Base-by-base conservation (phyloP, 2,329 filamentous ascomycete genomes). In the Scedosporium aurantiacum region DNA sequence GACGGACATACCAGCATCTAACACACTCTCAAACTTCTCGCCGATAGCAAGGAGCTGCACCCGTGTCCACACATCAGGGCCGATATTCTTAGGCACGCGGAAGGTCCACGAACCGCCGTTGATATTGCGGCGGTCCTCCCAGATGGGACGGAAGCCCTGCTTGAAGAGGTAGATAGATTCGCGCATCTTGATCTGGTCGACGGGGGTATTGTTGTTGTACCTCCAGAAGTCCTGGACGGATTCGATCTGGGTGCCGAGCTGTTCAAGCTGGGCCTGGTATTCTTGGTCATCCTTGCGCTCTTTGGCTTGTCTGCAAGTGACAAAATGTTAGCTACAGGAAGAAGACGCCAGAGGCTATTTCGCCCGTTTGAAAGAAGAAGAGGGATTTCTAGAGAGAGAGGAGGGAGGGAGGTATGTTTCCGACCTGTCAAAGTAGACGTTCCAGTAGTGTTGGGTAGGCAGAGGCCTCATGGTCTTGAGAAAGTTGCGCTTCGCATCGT, bases 41-140 rank as follows among this genome's bases (percentile, higher is more conserved):
- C 90, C 90, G 64, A 94, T 90, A 40, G 90, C 90, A 73, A 94
- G 80, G 70, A 93, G 77, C 76, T 91, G 84, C 64, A 96, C 81
- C 70, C 87, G 85, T 67, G 86, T 91, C 90, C 88, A 97, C 70
- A 90, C 88, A 68, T 87, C 87, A 2, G 85, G 82, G 5, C 84
- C 84, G 43, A 82, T 81, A 64, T 79, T 80, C 78, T 96, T 96
- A 65, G 87, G 86, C 54, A 97, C 87, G 58, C 92, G 86, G 75
- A 97, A 96, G 23, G 91, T 95, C 91, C 91, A 97, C 71, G 89
- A 88, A 58, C 93, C 93, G 60, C 93, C 93, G 64, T 86, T 81
- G 63, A 88, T 79, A 74, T 97, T 97, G 68, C 94, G 86, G 47
- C 89, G 84, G 71, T 97, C 93, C 75, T 91, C 89, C 88, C 88